Percentiles rank a stretch among this genome's conserved stretches.
Evolutionary conservation across 768 basidiomycete genomes (phyloP).

Genomic region (Pisolithus tinctorius): DNA sequence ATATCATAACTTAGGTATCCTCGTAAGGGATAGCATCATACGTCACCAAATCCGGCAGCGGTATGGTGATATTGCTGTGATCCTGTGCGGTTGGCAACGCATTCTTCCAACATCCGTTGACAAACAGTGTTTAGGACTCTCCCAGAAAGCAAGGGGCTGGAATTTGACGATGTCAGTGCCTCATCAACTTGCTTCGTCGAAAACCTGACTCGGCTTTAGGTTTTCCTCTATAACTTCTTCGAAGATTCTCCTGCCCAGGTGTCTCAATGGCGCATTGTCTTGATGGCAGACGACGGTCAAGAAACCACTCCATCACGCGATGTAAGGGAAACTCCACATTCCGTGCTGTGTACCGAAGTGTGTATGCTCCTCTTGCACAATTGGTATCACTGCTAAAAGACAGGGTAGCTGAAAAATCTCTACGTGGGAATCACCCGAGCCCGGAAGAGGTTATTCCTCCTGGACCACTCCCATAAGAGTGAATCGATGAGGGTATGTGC

Average conservation of each 20-base stretch:
- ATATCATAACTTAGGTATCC: conserved; percentile 40
- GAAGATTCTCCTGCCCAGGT: conserved; percentile 47
- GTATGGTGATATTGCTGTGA: conserved; percentile 52
- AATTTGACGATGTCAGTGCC: conserved; percentile 16
- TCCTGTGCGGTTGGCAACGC: conserved; percentile 38
- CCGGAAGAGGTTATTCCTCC: conserved; percentile 62
- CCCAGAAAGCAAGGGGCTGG: conserved; percentile 27
- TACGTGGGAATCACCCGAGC: conserved; percentile 74
- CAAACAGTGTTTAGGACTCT: conserved; percentile 17
- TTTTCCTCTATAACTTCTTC: conserved; percentile 72
- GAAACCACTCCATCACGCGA: conserved; percentile 30
- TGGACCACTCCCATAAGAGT: conserved; percentile 50
- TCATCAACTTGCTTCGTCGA: too few relatives aligned
- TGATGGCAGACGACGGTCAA: conserved; percentile 32
- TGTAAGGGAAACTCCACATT: conserved; percentile 39
- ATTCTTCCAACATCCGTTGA: background rate
- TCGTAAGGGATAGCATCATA: conserved; percentile 58
- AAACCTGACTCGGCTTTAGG: conserved; percentile 32
- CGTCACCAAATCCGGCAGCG: conserved; percentile 38
- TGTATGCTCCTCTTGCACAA: background rate
- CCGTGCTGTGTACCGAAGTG: conserved; percentile 57
- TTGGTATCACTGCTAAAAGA: background rate
- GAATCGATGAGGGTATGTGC: conserved; percentile 49
- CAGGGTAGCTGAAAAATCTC: conserved; percentile 49
- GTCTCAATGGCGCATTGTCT: conserved; percentile 54